Conservation (phyloP, 2,329 filamentous ascomycete species). For the Aspergillus fischeri region DNA sequence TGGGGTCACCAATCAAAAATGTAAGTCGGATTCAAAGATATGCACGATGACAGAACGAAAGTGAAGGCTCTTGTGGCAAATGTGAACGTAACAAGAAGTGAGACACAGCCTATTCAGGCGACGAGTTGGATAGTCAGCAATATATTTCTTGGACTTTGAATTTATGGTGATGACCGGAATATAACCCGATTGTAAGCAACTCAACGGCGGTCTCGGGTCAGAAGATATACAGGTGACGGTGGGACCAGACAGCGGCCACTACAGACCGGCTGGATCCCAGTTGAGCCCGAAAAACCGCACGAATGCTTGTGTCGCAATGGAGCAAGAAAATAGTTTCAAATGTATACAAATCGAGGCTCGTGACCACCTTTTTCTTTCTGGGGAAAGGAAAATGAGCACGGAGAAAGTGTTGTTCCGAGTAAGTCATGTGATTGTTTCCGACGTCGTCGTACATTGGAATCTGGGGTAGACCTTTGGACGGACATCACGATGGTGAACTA, state of each 20-base stretch:
- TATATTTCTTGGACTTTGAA: background rate
- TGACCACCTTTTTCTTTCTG: background rate
- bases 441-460: background rate
- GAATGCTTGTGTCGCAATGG: background rate
- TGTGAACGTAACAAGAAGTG: background rate
- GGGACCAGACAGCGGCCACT: background rate
- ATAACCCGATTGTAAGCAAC: background rate
- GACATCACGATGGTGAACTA: background rate
- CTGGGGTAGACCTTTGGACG: background rate
- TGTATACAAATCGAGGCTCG: background rate
- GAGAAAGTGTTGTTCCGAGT: constrained; percentile 1
- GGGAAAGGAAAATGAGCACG: background rate
- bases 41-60: background rate
- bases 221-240: background rate
- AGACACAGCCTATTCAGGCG: background rate
- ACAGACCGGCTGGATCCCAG: background rate
- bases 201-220: background rate
- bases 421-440: constrained; percentile 1
- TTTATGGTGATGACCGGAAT: background rate
- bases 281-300: background rate
- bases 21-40: background rate
- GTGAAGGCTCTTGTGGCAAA: background rate
- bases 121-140: background rate
- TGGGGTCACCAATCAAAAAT: background rate
- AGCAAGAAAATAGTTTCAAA: background rate